These are phyloP conservation scores for Talaromyces amestolkiae DNA, from an alignment of 2,329 filamentous ascomycete genomes.

Conservation along the genomic window DNA sequence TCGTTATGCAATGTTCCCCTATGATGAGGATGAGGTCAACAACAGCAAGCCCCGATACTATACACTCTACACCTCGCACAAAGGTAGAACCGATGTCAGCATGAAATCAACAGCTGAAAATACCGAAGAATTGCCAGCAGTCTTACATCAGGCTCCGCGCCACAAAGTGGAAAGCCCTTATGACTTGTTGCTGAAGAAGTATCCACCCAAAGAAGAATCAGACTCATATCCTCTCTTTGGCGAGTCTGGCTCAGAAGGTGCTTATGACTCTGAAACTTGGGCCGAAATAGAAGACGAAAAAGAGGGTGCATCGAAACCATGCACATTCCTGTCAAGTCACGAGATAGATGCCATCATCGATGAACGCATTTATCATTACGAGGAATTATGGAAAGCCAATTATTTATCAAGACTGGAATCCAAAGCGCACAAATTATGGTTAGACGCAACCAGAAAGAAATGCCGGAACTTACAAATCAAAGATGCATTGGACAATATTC, in stretches of 20 bases:
- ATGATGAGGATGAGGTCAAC: conserved; percentile 21
- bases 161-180: conserved; percentile 24
- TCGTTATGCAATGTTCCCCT: conserved; percentile 32
- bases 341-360: conserved; percentile 56
- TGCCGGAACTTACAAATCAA: conserved; percentile 46
- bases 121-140: conserved; percentile 21
- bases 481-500: conserved; percentile 44
- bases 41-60: conserved; percentile 25
- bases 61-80: conserved; percentile 30
- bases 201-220: conserved; percentile 41
- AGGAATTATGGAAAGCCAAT: conserved; percentile 56
- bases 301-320: conserved; percentile 9
- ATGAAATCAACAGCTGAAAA: conserved; percentile 29
- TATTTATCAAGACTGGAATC: conserved; percentile 56
- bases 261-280: conserved; percentile 60
- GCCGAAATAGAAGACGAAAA: conserved; percentile 60
- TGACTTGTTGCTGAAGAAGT: conserved; percentile 43
- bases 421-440: conserved; percentile 64
- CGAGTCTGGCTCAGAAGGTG: conserved; percentile 53
- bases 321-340: conserved; percentile 41
- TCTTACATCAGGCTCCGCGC: background rate
- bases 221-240: conserved; percentile 53
- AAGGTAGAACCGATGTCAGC: conserved; percentile 26
- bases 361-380: conserved; percentile 52
- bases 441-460: conserved; percentile 42